These are phyloP conservation scores for Lactarius indigo DNA, from an alignment of 768 basidiomycete genomes.

Conservation along the genomic window DNA sequence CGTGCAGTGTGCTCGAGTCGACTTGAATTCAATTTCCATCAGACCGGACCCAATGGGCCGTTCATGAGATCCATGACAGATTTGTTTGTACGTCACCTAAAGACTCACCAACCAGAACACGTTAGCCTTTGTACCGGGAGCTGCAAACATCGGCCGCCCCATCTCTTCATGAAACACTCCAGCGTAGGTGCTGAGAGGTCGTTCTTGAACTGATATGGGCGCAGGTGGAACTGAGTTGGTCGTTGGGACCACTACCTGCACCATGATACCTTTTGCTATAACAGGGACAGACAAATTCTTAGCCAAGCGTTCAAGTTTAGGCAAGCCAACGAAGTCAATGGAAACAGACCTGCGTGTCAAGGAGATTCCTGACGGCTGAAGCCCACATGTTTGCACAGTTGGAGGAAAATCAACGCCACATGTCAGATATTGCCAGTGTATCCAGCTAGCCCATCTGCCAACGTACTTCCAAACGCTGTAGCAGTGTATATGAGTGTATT, in stretches of 20 bases:
- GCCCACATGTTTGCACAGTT: slow-evolving; percentile 34
- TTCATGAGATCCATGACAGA: slow-evolving; percentile 32
- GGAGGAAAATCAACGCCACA: neutral
- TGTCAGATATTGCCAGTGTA: too few relatives aligned
- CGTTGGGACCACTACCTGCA: neutral
- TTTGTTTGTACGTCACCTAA: slow-evolving; percentile 34
- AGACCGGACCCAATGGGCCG: too few relatives aligned
- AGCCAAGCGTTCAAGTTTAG: too few relatives aligned
- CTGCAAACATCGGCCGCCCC: slow-evolving; percentile 15
- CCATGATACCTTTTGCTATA: slow-evolving; percentile 31
- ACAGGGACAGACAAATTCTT: neutral
- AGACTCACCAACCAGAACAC: slow-evolving; percentile 36
- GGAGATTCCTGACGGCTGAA: slow-evolving; percentile 35
- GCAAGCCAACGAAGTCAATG: too few relatives aligned
- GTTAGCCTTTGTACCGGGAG: slow-evolving; percentile 30
- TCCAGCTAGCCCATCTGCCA: neutral
- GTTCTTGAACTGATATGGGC: slow-evolving; percentile 29
- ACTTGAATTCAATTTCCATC: too few relatives aligned
- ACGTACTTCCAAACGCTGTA: slow-evolving; percentile 18
- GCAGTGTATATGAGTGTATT: slow-evolving; percentile 16
- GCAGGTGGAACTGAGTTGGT: neutral
- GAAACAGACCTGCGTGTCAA: slow-evolving; percentile 37
- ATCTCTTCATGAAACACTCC: neutral
- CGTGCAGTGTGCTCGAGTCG: slow-evolving; percentile 36
- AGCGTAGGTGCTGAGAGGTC: neutral